Evolutionary conservation across 2,329 filamentous ascomycete genomes (phyloP).

Genomic region (Xylariaceae sp.): DNA sequence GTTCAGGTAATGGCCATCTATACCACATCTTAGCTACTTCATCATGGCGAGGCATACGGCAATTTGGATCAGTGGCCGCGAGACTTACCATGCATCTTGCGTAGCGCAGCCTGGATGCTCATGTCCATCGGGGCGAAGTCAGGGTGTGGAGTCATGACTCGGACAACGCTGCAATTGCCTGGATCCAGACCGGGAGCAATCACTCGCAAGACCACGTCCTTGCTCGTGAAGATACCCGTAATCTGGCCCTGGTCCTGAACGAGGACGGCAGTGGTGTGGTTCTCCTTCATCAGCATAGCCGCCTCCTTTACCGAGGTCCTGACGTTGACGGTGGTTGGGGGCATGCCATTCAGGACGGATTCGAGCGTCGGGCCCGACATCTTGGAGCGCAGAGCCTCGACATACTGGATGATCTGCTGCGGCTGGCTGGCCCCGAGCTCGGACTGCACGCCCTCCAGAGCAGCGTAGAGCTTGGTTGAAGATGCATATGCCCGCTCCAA

Average conservation of each 20-base stretch:
- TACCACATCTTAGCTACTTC: slow-evolving; percentile 16
- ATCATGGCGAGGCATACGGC: too few relatives aligned
- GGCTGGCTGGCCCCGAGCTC: slow-evolving; percentile 93
- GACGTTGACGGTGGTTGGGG: slow-evolving; percentile 90
- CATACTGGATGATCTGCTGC: slow-evolving; percentile 98
- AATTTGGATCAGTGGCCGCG: too few relatives aligned
- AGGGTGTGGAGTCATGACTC: slow-evolving; percentile 98
- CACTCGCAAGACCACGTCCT: slow-evolving; percentile 95
- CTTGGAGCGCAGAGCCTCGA: slow-evolving; percentile 87
- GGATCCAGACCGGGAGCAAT: slow-evolving; percentile 96
- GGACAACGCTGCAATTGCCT: slow-evolving; percentile 89
- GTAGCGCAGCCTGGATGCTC: slow-evolving; percentile 94
- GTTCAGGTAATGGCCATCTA: slow-evolving; percentile 97
- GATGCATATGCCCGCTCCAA: slow-evolving; percentile 95
- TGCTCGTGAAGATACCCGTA: slow-evolving; percentile 98
- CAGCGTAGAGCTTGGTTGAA: slow-evolving; percentile 96
- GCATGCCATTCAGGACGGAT: slow-evolving; percentile 83
- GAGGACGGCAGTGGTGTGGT: slow-evolving; percentile 92
- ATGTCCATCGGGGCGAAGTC: slow-evolving; percentile 98
- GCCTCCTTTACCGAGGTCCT: slow-evolving; percentile 95
- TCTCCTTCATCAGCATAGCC: slow-evolving; percentile 94
- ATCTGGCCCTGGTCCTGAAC: slow-evolving; percentile 96
- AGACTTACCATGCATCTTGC: slow-evolving; percentile 93
- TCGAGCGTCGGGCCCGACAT: slow-evolving; percentile 98
- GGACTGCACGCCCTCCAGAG: slow-evolving; percentile 93